Percentiles rank a stretch among this genome's conserved stretches.
These are phyloP conservation scores for Arthrobotrys sphaeroides DNA, from an alignment of 2,329 filamentous ascomycete species.

Conservation along the genomic window DNA sequence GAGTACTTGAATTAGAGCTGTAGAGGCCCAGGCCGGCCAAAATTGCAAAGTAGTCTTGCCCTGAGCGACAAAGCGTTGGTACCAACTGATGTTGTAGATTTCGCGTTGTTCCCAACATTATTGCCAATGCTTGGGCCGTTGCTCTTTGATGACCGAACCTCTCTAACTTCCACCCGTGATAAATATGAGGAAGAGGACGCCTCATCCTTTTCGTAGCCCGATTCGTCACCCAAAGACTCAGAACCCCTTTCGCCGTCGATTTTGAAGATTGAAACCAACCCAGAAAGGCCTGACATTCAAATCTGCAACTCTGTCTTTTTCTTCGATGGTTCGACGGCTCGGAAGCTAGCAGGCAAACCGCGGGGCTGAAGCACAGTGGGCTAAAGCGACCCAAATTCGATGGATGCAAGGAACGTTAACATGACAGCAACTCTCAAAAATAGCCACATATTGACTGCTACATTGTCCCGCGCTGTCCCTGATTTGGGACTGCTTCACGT, in stretches of 20 bases:
- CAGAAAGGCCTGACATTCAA: background rate
- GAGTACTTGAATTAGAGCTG: too few species aligned
- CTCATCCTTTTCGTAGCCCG: background rate
- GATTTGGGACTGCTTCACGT: conserved; percentile 34
- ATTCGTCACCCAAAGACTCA: background rate
- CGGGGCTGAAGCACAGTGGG: conserved; percentile 44
- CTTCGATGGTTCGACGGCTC: background rate
- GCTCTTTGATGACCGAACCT: background rate
- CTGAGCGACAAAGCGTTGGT: too few species aligned
- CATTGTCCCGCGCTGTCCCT: conserved; percentile 34
- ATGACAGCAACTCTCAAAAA: conserved; percentile 30
- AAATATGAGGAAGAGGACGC: background rate
- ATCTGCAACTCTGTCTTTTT: conserved; percentile 49
- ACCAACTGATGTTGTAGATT: conserved; percentile 24
- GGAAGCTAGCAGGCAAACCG: conserved; percentile 6
- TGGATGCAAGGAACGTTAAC: conserved; percentile 52
- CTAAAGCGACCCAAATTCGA: background rate
- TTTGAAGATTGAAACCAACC: background rate
- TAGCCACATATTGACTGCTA: conserved; percentile 43
- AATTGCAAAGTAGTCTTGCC: too few species aligned
- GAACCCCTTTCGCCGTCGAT: background rate
- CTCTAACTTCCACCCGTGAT: background rate
- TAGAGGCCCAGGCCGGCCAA: too few species aligned
- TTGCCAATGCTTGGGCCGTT: background rate
- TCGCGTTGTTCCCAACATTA: conserved; percentile 16